Conservation (phyloP, 352 stramenopile species). For the Pythium myriotylum region DNA sequence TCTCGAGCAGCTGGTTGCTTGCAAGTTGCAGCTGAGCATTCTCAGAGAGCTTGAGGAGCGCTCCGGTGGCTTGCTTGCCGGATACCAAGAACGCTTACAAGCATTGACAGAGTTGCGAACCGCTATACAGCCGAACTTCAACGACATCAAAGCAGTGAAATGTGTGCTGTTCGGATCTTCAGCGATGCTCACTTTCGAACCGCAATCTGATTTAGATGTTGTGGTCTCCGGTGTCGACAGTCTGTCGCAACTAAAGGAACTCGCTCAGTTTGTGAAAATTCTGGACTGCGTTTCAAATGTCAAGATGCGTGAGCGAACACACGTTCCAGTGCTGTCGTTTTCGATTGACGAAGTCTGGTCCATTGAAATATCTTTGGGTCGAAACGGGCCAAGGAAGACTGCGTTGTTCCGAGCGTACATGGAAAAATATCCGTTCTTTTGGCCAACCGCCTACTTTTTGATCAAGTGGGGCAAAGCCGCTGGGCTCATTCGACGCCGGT, state of each 20-base stretch:
- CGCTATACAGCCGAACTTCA: slow-evolving; percentile 40
- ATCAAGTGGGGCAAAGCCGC: slow-evolving; percentile 75
- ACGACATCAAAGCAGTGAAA: slow-evolving; percentile 26
- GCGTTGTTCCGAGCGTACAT: slow-evolving; percentile 73
- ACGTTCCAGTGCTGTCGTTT: slow-evolving; percentile 67
- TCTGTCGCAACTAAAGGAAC: slow-evolving; percentile 5
- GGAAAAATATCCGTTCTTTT: slow-evolving; percentile 69
- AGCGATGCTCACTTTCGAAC: slow-evolving; percentile 71
- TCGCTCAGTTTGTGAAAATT: slow-evolving; percentile 14
- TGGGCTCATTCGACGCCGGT: slow-evolving; percentile 61
- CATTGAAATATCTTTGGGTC: slow-evolving; percentile 60
- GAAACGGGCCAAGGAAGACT: slow-evolving; percentile 72
- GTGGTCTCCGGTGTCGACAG: slow-evolving; percentile 31
- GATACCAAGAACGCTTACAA: slow-evolving; percentile 69
- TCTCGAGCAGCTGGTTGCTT: slow-evolving; percentile 2
- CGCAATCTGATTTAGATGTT: slow-evolving; percentile 76
- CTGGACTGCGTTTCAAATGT: not conserved
- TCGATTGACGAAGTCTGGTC: slow-evolving; percentile 60
- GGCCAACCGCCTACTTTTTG: slow-evolving; percentile 73
- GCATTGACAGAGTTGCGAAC: slow-evolving; percentile 47
- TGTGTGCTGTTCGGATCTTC: slow-evolving; percentile 71
- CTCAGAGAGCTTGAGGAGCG: slow-evolving; percentile 52
- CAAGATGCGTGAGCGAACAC: slow-evolving; percentile 29
- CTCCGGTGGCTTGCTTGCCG: slow-evolving; percentile 51
- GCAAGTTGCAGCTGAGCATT: slow-evolving; percentile 54